phyloP scores from a whole-genome alignment of 1,284 basidiomycete species.

The Malassezia cuniculi region DNA sequence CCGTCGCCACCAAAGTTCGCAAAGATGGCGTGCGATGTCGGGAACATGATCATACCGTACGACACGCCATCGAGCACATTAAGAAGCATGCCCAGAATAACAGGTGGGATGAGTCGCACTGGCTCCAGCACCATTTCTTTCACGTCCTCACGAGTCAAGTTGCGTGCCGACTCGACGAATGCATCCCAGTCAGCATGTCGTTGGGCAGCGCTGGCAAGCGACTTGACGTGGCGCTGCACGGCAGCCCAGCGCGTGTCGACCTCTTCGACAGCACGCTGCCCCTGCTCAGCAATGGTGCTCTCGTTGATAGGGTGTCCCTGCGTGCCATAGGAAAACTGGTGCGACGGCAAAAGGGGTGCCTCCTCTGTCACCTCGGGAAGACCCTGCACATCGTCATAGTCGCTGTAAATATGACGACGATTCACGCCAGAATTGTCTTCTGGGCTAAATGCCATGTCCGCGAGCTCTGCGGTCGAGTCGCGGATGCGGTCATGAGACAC shows the following conservation, averaged over 20 bases:
- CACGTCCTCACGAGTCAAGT: slow-evolving; percentile 24
- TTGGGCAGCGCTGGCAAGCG: too few species aligned
- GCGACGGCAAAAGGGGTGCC: slow-evolving; percentile 6
- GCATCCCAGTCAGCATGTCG: too few species aligned
- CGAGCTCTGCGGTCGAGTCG: slow-evolving; percentile 36
- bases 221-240: too few species aligned
- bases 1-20: slow-evolving; percentile 70
- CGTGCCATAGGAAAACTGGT: slow-evolving; percentile 15
- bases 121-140: slow-evolving; percentile 25
- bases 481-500: slow-evolving; percentile 34
- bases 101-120: slow-evolving; percentile 54
- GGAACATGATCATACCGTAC: slow-evolving; percentile 73
- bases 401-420: slow-evolving; percentile 19
- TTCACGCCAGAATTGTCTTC: slow-evolving; percentile 22
- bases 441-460: slow-evolving; percentile 30
- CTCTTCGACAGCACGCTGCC: slow-evolving; percentile 9
- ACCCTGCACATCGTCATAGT: slow-evolving; percentile 6
- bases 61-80: slow-evolving; percentile 83
- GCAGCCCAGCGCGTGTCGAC: too few species aligned
- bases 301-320: neutral
- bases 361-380: neutral
- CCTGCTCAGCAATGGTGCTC: neutral
- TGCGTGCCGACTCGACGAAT: too few species aligned
- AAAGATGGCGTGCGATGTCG: slow-evolving; percentile 60
- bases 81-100: slow-evolving; percentile 69